Evolutionary conservation across 148 eudicot species (phyloP), one percentile per base, ranked within the genome.

Genomic region (Chenopodium suecicum): DNA sequence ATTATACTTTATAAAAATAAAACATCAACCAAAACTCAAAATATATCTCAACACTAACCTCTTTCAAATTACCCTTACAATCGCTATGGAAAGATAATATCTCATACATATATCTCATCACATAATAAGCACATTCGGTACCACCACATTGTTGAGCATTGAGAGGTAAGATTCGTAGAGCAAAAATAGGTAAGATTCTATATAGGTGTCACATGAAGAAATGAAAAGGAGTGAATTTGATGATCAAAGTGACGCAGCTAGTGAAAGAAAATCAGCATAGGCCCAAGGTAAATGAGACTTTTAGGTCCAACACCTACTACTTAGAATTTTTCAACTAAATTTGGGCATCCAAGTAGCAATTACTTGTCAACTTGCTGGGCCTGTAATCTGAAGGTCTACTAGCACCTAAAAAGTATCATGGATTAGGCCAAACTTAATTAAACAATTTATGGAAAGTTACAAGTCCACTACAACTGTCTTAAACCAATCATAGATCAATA

Each of bases 321-420:
- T 60, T 54, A 19, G 22, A 19, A 22, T 11, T 16, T 13, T 60
- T 54, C 6, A 29, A 29, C 31, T 29, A 29, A 29, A 29, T 29
- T 29, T 60, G 65, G 23, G n/a, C 65, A 60, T 20, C 41, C 48
- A 56, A 56, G 29, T 47, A 78, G 47, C 74, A 46, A 48, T 50
- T 1, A 48, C 46, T 70, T 37, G 23, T 27, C 46, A 44, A 50
- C n/a, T 67, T 47, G 50, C 12, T 46, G 74, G 63, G 23, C 32
- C 56, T 37, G 13, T 70, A 70, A 27, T 67, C 46, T 29, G 64
- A 66, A 78, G 80, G 64, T 46, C 37, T 73, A 78, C 48, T 34
- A 22, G 9, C 34, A 64, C 79, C 19, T 22, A 65, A 4, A 78
- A 22, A 8, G 48, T 22, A 12, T 12, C 74, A 78, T 14, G 23